A percentile compares a stretch with the other conserved stretches of the same genome.
Evolutionary conservation across 192 early-diverging fungal species (phyloP).

Genomic region (Linderina pennispora): DNA sequence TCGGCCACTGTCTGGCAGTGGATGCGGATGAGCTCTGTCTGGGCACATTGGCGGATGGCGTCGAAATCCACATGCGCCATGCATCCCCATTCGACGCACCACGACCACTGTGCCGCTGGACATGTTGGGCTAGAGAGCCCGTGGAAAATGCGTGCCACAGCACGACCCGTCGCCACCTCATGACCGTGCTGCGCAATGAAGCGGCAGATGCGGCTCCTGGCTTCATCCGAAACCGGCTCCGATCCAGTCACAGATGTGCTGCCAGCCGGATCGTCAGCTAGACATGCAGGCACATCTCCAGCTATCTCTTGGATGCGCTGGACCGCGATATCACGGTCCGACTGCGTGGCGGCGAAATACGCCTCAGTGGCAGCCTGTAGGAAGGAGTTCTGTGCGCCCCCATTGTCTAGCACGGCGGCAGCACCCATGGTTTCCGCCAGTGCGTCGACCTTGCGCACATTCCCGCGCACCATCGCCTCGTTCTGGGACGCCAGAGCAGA

Average conservation of each 20-base stretch:
- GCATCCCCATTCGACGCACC: constrained; percentile 40
- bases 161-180: constrained; percentile 23
- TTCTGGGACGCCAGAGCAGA: constrained; percentile 15
- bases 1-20: constrained; percentile 4
- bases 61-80: constrained; percentile 29
- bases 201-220: constrained; percentile 4
- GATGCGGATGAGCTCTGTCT: constrained; percentile 32
- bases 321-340: too few relatives aligned
- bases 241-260: too few relatives aligned
- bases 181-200: constrained; percentile 25
- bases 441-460: constrained; percentile 9
- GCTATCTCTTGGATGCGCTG: too few relatives aligned
- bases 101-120: constrained; percentile 32
- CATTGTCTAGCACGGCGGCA: neutral
- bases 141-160: constrained; percentile 37
- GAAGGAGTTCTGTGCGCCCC: constrained; percentile 3
- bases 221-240: neutral
- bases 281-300: too few relatives aligned
- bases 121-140: constrained; percentile 31
- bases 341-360: constrained; percentile 24
- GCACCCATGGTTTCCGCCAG: constrained; percentile 18
- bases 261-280: too few relatives aligned
- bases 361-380: constrained; percentile 20
- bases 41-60: constrained; percentile 22
- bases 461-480: constrained; percentile 17